Conservation (phyloP, 306 rosid genomes). For the Bauhinia variegata region DNA sequence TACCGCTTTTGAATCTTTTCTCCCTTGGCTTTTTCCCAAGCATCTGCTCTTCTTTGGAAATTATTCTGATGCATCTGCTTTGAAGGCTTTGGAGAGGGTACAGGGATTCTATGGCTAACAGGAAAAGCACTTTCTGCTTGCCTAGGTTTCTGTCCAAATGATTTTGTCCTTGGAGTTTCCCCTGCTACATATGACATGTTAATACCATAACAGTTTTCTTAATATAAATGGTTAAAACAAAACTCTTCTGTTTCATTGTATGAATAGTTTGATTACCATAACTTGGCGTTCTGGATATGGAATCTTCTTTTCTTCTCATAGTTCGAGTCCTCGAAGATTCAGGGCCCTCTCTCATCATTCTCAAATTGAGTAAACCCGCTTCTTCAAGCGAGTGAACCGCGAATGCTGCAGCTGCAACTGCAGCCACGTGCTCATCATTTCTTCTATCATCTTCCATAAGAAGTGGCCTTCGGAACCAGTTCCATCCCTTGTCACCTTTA, state of each 20-base stretch:
- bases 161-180: slow-evolving; percentile 48
- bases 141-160: slow-evolving; percentile 40
- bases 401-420: slow-evolving; percentile 64
- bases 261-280: slow-evolving; percentile 31
- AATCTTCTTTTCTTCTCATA: slow-evolving; percentile 36
- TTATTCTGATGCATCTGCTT: slow-evolving; percentile 22
- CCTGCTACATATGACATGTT: slow-evolving; percentile 37
- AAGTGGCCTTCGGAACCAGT: slow-evolving; percentile 30
- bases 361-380: slow-evolving; percentile 38
- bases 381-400: slow-evolving; percentile 65
- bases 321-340: slow-evolving; percentile 43
- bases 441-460: slow-evolving; percentile 36
- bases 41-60: slow-evolving; percentile 44
- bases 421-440: slow-evolving; percentile 55
- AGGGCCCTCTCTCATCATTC: not conserved
- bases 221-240: not conserved
- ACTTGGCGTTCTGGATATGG: slow-evolving; percentile 30
- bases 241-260: not conserved
- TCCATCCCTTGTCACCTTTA: slow-evolving; percentile 32
- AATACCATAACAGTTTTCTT: slow-evolving; percentile 7
- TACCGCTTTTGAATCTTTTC: slow-evolving; percentile 60
- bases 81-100: slow-evolving; percentile 36
- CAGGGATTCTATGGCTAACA: slow-evolving; percentile 32
- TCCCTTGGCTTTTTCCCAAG: slow-evolving; percentile 61
- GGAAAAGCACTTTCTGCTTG: slow-evolving; percentile 37